Evolutionary conservation across 2,329 filamentous ascomycete genomes (phyloP).

Genomic region (Hypomyces perniciosus): DNA sequence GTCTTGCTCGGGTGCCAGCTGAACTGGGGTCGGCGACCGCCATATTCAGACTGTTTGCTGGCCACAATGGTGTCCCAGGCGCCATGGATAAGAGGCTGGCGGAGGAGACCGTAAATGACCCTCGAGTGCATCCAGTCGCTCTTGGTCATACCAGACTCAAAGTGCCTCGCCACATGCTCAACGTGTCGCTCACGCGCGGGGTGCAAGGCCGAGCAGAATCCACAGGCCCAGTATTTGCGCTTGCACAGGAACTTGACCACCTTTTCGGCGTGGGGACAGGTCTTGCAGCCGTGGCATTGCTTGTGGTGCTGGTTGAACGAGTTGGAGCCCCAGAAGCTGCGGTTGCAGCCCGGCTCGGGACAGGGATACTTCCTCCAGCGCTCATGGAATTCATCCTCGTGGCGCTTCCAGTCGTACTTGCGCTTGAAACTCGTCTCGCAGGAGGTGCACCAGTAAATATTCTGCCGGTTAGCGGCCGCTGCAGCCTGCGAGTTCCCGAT

Average conservation of each 20-base stretch:
- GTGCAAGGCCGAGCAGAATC: constrained; percentile 59
- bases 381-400: constrained; percentile 65
- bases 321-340: constrained; percentile 62
- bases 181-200: constrained; percentile 60
- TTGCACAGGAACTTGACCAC: constrained; percentile 58
- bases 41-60: constrained; percentile 50
- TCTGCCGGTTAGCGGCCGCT: constrained; percentile 31
- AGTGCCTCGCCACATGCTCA: constrained; percentile 63
- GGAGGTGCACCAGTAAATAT: constrained; percentile 52
- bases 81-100: constrained; percentile 55
- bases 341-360: constrained; percentile 56
- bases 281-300: constrained; percentile 58
- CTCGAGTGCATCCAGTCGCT: constrained; percentile 64
- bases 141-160: constrained; percentile 57
- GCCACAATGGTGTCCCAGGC: constrained; percentile 55
- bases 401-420: constrained; percentile 64
- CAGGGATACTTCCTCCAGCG: constrained; percentile 63
- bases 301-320: constrained; percentile 64
- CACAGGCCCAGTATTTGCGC: constrained; percentile 62
- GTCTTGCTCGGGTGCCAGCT: constrained; percentile 56
- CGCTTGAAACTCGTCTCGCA: constrained; percentile 61
- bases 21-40: constrained; percentile 50
- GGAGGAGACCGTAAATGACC: constrained; percentile 61
- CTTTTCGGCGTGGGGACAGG: constrained; percentile 59
- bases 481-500: constrained; percentile 27